Base-by-base conservation (phyloP, 768 basidiomycete genomes). In the Russula sp. region DNA sequence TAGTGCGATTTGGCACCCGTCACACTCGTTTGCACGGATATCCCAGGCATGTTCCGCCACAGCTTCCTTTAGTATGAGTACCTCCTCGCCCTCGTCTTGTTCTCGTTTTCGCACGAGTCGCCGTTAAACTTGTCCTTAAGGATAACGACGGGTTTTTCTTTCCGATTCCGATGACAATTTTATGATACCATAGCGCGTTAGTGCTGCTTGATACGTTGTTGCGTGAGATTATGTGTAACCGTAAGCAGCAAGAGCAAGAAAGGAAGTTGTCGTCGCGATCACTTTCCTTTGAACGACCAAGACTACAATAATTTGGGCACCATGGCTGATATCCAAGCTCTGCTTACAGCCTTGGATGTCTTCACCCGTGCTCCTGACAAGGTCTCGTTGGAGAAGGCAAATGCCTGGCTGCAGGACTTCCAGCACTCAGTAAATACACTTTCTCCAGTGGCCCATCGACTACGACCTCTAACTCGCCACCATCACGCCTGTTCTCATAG, bases 361-460 rank as follows among this genome's bases (percentile, higher is more conserved):
- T 94, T 94, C 74, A 79, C 81, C 68, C 82, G 85, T 64, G 86
- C 87, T 57, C 90, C 96, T 37, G 91, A 96, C 80, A 88, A 90
- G 70, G 75, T 76, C 16, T 86, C 91, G 18, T 81, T 97, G 67
- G 89, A 91, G 68, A 82, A 82, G 68, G 96, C 94, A 68, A 98
- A 97, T 78, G 77, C 85, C 68, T 98, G 94, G 94, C 87, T 99
- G 66, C 89, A 94, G 78, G 94, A 95, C 76, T 99, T 98, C 75
- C 96, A 99, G 79, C 95, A 98, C 81, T 95, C 93, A 80, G 96
- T 98, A 87, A 89, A 85, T 89, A 80, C 78, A 79, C 77, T 85
- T 84, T 86, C 84, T 80, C 83, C 81, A 84, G 76, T 84, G 82
- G 84, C 71, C 73, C 72, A 68, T 68, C 72, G 70, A 79, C 82